Evolutionary conservation across 2,329 filamentous ascomycete species (phyloP).

Genomic region (Cyclaneusma minus): DNA sequence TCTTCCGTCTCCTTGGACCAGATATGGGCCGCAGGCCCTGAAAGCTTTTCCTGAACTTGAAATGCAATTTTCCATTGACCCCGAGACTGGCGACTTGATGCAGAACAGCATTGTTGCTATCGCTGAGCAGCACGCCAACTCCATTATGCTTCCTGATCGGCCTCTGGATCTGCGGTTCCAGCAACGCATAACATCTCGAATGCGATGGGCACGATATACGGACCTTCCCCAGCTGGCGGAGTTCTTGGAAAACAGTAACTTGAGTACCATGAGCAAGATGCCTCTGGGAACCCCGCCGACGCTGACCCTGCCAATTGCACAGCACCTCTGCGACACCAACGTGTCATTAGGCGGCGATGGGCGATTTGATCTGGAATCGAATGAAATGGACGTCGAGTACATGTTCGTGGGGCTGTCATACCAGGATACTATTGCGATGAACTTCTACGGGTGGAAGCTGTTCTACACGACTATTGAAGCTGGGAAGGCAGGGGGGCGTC

Average conservation of each 20-base stretch:
- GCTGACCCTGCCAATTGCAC: conserved; percentile 13
- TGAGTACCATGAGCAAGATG: conserved; percentile 5
- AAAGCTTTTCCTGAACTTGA: conserved; percentile 16
- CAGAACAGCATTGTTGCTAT: conserved; percentile 11
- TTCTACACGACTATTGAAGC: conserved; percentile 14
- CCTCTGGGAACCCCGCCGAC: conserved; percentile 12
- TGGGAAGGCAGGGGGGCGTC: conserved; percentile 16
- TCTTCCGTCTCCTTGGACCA: conserved; percentile 14
- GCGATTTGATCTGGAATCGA: conserved; percentile 4
- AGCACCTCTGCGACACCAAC: conserved; percentile 8
- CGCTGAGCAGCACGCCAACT: conserved; percentile 8
- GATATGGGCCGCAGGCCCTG: conserved; percentile 8
- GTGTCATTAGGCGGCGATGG: conserved; percentile 4
- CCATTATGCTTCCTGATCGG: conserved; percentile 18
- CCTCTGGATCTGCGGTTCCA: conserved; percentile 17
- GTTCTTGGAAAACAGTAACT: conserved; percentile 10
- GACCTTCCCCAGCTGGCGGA: conserved; percentile 6
- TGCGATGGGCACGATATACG: conserved; percentile 3
- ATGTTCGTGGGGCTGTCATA: conserved; percentile 17
- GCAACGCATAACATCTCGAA: conserved; percentile 9
- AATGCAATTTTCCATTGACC: conserved; percentile 12
- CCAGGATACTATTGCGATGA: conserved; percentile 8
- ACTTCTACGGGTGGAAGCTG: conserved; percentile 12
- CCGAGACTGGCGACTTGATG: conserved; percentile 4
- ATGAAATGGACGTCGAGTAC: conserved; percentile 14